Percentiles rank a stretch among this genome's conserved stretches.
phyloP scores from a whole-genome alignment of 2,329 filamentous ascomycete genomes.

The Aspergillus neotritici region DNA sequence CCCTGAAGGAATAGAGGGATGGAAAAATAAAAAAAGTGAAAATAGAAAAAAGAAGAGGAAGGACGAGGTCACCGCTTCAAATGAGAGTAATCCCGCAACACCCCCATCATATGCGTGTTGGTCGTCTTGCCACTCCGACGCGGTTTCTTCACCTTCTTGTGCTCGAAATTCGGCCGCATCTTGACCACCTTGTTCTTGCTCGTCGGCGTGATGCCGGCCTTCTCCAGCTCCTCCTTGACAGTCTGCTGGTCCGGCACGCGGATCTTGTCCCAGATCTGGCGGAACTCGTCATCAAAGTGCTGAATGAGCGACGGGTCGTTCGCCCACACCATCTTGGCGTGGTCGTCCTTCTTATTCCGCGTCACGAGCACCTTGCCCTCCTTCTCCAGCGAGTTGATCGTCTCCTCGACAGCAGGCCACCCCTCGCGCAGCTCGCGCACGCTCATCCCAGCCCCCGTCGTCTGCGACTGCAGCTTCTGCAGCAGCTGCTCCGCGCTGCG shows the following conservation, averaged over 20 bases:
- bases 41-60: no score
- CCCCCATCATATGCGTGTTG: constrained; percentile 78
- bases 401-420: constrained; percentile 77
- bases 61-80: constrained; percentile 35
- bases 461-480: constrained; percentile 72
- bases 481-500: constrained; percentile 71
- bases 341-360: constrained; percentile 85
- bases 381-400: constrained; percentile 70
- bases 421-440: constrained; percentile 94
- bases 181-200: constrained; percentile 69
- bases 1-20: no score
- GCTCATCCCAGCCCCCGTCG: constrained; percentile 70
- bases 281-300: constrained; percentile 74
- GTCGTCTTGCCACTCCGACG: constrained; percentile 73
- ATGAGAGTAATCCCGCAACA: constrained; percentile 68
- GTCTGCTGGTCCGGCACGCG: constrained; percentile 70
- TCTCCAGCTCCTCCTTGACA: constrained; percentile 69
- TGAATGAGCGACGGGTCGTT: constrained; percentile 76
- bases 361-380: constrained; percentile 78
- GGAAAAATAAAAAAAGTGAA: no score
- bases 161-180: constrained; percentile 49
- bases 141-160: constrained; percentile 70
- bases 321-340: constrained; percentile 79
- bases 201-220: constrained; percentile 75
- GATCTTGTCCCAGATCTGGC: constrained; percentile 74